These are phyloP conservation scores for Patellifolia procumbens DNA, from an alignment of 179 eudicot species.

Conservation along the genomic window DNA sequence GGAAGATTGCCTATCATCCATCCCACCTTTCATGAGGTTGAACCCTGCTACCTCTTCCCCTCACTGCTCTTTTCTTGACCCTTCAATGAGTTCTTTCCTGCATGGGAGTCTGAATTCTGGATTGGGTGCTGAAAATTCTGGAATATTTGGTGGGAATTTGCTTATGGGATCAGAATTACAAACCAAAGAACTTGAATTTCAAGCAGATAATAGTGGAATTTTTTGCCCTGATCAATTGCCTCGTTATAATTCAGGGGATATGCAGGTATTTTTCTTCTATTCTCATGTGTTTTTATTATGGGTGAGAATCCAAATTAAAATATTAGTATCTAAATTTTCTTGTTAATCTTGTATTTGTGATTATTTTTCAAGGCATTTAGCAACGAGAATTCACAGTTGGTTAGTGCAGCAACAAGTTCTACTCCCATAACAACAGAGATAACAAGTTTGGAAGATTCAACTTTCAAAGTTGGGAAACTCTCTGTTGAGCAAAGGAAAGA, in stretches of 20 bases:
- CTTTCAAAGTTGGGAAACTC: slow-evolving; percentile 67
- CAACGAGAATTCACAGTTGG: slow-evolving; percentile 67
- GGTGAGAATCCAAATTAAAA: neutral
- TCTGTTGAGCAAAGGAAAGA: slow-evolving; percentile 82
- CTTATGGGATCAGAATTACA: slow-evolving; percentile 44
- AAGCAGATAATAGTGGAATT: slow-evolving; percentile 62
- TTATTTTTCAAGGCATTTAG: slow-evolving; percentile 51
- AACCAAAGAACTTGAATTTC: slow-evolving; percentile 53
- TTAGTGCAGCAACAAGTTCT: slow-evolving; percentile 52
- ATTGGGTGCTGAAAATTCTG: slow-evolving; percentile 35
- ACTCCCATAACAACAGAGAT: slow-evolving; percentile 62
- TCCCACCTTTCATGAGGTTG: slow-evolving; percentile 50
- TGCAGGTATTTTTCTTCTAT: slow-evolving; percentile 51
- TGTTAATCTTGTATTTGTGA: neutral
- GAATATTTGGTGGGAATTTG: slow-evolving; percentile 43
- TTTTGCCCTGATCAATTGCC: slow-evolving; percentile 55
- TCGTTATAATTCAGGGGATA: slow-evolving; percentile 47
- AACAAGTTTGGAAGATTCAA: slow-evolving; percentile 69
- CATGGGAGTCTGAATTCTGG: slow-evolving; percentile 35
- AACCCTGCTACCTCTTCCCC: slow-evolving; percentile 34
- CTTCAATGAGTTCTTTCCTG: slow-evolving; percentile 39
- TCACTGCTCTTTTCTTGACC: slow-evolving; percentile 43
- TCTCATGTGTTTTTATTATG: neutral
- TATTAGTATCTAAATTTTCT: neutral
- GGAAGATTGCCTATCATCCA: slow-evolving; percentile 55